Evolutionary conservation across 2,329 filamentous ascomycete species (phyloP), one percentile per base, ranked within the genome.

Genomic region (Monosporascus sp.): DNA sequence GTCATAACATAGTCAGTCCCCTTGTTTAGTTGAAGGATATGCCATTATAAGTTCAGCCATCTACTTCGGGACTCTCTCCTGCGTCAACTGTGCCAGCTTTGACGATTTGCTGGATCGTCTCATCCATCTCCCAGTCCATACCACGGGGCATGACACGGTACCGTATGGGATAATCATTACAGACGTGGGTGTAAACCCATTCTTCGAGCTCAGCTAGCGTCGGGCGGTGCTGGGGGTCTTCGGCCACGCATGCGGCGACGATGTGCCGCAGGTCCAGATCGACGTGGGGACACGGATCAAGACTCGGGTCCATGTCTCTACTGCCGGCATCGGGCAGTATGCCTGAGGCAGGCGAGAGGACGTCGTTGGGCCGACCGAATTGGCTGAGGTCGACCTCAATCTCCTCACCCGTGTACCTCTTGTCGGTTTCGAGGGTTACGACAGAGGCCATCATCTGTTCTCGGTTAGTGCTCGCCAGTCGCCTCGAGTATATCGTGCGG

Each of bases 381-480:
- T 15, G 9, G 11, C 17, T 50, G 25, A 55, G 11, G 44, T 55
- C 44, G 3, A 52, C 31, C 38, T 52, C 50, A n/a, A 55, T 52
- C 37, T 55, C 53, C 17, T 48, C 48, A 11, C 51, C 47, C 7
- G 45, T 46, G 27, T 54, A 56, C 20, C 51, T 53, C n/a, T 20
- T 31, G 9, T 56, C 45, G 7, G 41, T 52, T n/a, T 38, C 9
- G 5, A 56, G 35, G 37, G 15, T 25, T 14, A 56, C 50, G 2
- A 56, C 11, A n/a, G 37, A 31, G 22, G 54, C 54, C 54, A 56
- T 56, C 49, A 56, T 52, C 54, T 56, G 17, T 44, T 1, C 18
- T 11, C 1, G 14, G 20, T 41, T 38, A 35, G 44, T 53, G 41
- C 6, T 44, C 20, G 20, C 6, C n/a, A 20, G 14, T 18, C 3